phyloP scores from a whole-genome alignment of 1,139 yeast species.

The Wickerhamiella pararugosa region DNA sequence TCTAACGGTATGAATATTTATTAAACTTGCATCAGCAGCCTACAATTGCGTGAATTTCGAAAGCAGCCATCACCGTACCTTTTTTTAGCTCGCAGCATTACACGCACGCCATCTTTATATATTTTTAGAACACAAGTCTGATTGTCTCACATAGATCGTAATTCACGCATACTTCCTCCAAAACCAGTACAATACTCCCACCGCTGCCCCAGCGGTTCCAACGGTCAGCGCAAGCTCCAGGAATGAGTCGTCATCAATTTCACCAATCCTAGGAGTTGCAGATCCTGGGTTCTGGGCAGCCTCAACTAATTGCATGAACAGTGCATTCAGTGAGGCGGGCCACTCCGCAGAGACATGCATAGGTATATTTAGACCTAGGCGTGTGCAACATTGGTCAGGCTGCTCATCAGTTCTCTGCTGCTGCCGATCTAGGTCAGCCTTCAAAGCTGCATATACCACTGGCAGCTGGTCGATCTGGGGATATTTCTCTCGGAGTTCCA shows the following conservation, averaged over 20 bases:
- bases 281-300: constrained; percentile 68
- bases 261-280: constrained; percentile 43
- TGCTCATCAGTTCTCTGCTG: constrained; percentile 76
- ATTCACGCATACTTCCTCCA: not conserved
- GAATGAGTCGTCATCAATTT: constrained; percentile 7
- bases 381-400: constrained; percentile 75
- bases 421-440: constrained; percentile 90
- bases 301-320: constrained; percentile 75
- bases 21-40: no score
- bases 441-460: constrained; percentile 73
- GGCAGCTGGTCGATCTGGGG: constrained; percentile 57
- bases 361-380: constrained; percentile 54
- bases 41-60: no score
- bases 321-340: constrained; percentile 73
- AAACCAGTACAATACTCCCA: constrained; percentile 3
- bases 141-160: no score
- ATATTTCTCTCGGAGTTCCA: constrained; percentile 47
- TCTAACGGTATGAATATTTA: no score
- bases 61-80: no score
- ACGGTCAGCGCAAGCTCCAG: constrained; percentile 1
- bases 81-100: no score
- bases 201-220: constrained; percentile 2
- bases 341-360: constrained; percentile 80
- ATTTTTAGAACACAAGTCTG: no score
- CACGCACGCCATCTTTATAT: no score